A percentile compares a stretch with the other conserved stretches of the same genome.
phyloP scores from a whole-genome alignment of 2,329 filamentous ascomycete species.

The Emmonsiellopsis sp. region DNA sequence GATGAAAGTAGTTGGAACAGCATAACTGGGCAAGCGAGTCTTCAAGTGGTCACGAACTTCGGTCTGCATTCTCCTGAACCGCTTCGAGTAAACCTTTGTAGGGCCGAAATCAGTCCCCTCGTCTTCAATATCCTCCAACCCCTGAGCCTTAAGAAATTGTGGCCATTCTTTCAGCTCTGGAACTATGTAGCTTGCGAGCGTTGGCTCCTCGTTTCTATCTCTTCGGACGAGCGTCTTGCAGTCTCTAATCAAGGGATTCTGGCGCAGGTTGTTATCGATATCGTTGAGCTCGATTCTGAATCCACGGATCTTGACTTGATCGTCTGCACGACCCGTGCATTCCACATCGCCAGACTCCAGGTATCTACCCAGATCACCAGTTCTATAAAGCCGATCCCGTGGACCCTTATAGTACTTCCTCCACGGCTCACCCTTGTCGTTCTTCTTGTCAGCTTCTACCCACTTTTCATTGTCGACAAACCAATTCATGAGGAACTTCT shows the following conservation, averaged over 20 bases:
- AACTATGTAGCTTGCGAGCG: conserved; percentile 81
- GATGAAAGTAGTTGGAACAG: conserved; percentile 66
- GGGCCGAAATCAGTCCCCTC: conserved; percentile 32
- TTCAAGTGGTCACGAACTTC: conserved; percentile 5
- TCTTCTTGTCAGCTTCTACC: conserved; percentile 53
- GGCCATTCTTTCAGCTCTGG: conserved; percentile 69
- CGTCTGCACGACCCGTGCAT: conserved; percentile 70
- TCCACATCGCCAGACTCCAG: conserved; percentile 62
- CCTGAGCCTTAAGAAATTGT: conserved; percentile 51
- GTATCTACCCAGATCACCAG: conserved; percentile 75
- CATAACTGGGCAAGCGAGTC: conserved; percentile 39
- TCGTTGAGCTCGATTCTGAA: conserved; percentile 93
- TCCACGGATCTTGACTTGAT: conserved; percentile 91
- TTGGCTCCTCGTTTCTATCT: conserved; percentile 76
- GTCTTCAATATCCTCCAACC: conserved; percentile 44
- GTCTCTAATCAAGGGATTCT: conserved; percentile 67
- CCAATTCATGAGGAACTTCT: conserved; percentile 80
- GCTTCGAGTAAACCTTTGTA: conserved; percentile 37
- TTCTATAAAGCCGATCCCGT: conserved; percentile 76
- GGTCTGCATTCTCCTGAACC: conserved; percentile 49
- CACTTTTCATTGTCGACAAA: conserved; percentile 68
- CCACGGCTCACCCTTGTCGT: conserved; percentile 58
- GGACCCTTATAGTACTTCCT: conserved; percentile 68
- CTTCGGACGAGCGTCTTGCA: conserved; percentile 77
- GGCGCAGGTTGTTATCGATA: conserved; percentile 74